A percentile compares a stretch with the other conserved stretches of the same genome.
Evolutionary conservation across 1,284 basidiomycete genomes (phyloP).

Genomic region (Ustilago curta): DNA sequence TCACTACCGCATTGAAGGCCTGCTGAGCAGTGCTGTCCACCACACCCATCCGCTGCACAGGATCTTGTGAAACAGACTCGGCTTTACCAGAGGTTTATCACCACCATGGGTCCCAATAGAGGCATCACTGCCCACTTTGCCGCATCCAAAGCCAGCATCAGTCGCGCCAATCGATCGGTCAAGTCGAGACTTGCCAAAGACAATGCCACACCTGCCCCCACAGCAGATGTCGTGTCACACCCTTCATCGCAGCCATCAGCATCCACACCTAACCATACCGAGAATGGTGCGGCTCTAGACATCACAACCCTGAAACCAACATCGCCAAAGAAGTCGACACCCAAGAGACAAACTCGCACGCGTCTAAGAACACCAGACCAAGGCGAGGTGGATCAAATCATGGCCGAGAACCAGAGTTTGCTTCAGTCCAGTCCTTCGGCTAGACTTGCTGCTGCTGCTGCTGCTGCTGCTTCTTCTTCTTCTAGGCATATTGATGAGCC

Average conservation of each 20-base stretch:
- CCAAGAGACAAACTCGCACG: constrained; percentile 20
- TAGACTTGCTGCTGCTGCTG: constrained; percentile 7
- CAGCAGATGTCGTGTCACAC: background rate
- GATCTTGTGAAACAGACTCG: background rate
- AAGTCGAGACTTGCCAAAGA: constrained; percentile 18
- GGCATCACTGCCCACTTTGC: constrained; percentile 43
- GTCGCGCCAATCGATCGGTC: constrained; percentile 17
- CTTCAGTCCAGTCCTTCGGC: constrained; percentile 12
- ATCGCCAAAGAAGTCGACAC: constrained; percentile 23
- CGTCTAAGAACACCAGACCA: constrained; percentile 35
- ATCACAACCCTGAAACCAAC: background rate
- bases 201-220: background rate
- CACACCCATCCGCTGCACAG: constrained; percentile 4
- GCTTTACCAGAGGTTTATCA: too few relatives aligned
- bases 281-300: background rate
- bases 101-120: constrained; percentile 32
- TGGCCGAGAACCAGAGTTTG: constrained; percentile 26
- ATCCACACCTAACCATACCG: background rate
- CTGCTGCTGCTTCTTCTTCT: background rate
- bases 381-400: constrained; percentile 47
- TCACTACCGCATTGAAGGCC: background rate
- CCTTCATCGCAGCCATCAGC: background rate
- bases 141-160: constrained; percentile 31
- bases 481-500: background rate
- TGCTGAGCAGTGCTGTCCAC: background rate